Conservation (phyloP, 148 eudicot species). For the Arctostaphylos glauca region DNA sequence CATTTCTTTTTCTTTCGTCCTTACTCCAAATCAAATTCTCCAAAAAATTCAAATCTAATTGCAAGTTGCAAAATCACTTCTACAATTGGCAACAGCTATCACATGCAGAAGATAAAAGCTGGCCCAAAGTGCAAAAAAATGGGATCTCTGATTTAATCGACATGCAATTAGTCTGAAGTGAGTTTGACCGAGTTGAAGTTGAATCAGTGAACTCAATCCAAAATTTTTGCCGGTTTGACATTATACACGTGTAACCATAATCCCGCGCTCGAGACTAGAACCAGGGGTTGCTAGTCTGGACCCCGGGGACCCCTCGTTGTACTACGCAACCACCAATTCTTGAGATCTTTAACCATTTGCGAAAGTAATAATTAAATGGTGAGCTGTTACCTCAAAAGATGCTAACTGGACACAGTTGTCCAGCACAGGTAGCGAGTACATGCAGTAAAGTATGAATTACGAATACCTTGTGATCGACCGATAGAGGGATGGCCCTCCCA, state of each 20-base stretch:
- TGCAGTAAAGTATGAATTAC: neutral
- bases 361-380: neutral
- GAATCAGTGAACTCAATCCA: neutral
- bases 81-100: neutral
- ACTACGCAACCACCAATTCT: neutral
- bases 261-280: neutral
- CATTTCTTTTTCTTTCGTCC: neutral
- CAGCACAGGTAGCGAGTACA: neutral
- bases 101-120: neutral
- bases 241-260: neutral
- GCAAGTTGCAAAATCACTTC: too few relatives aligned
- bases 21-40: too few relatives aligned
- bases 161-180: neutral
- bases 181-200: conserved; percentile 1
- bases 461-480: conserved; percentile 51
- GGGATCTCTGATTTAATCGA: neutral
- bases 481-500: conserved; percentile 29
- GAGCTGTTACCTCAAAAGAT: neutral
- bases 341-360: too few relatives aligned
- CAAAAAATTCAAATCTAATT: neutral
- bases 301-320: neutral
- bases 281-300: neutral
- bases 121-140: neutral
- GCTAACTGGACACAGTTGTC: neutral
- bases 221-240: neutral